Evolutionary conservation across 441 rosid species (phyloP), one percentile per base, ranked within the genome.

Genomic region (Gossypium laxum): DNA sequence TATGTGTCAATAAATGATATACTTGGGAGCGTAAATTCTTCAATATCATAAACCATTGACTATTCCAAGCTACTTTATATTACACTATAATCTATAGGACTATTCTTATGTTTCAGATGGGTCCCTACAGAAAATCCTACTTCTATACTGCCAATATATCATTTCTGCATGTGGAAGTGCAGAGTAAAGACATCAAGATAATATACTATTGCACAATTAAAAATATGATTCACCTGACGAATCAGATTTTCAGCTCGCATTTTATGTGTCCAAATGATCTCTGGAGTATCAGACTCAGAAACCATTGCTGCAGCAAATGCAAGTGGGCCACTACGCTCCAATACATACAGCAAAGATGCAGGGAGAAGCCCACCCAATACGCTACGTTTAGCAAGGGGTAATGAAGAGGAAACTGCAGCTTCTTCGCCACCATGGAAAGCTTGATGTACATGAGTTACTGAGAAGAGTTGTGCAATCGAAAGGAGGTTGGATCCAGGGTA

Each of bases 391-490:
- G 99, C 99, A 67, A 96, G 88, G 66, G 98, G 97, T 76, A 96
- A 78, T 41, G 99, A 93, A 10, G 97, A 84, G 69, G 99, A 90
- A 78, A 96, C 96, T 77, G 99, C 96, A 76, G 99, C 99, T 81
- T 96, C 97, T 87, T 96, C 98, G 71, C 99, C 99, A 67, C 99
- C 99, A 85, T 96, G 99, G 80, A 96, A 96, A 72, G 99, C 97
- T 89, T 96, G 99, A 85, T 90, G 97, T 75, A 93, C 90, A 77
- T 96, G 99, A 82, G 99, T 96, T 64, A 79, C 87, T 10, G 96
- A 83, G 84, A 96, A 96, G 70, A 96, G 92, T 76, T 91, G 98
- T 70, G 99, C 91, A 67, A 96, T 96, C 14, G 97, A 85, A 74
- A 78, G 82, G 60, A 96, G 93, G 81, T 96, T 93, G 69, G 99